A percentile compares a stretch with the other conserved stretches of the same genome.
These are phyloP conservation scores for Turritis glabra DNA, from an alignment of 345 rosid genomes.

Conservation along the genomic window DNA sequence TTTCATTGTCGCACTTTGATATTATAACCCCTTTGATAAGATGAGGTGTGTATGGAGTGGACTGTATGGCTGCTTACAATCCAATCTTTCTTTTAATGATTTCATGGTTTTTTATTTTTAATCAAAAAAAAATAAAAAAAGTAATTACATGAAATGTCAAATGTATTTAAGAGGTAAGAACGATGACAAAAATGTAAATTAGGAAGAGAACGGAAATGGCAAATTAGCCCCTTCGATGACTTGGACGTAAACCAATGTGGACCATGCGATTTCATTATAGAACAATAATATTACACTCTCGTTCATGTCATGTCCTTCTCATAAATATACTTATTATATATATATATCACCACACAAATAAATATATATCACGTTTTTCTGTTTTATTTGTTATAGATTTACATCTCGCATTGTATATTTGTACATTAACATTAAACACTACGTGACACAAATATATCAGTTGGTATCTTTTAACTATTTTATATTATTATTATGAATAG, in stretches of 20 bases:
- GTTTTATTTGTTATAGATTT: background rate
- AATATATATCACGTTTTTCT: background rate
- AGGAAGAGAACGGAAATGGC: constrained; percentile 7
- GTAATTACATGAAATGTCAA: constrained; percentile 5
- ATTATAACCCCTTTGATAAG: constrained; percentile 28
- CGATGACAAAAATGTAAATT: background rate
- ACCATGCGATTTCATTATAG: constrained; percentile 21
- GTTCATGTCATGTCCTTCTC: constrained; percentile 28
- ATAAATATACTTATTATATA: constrained; percentile 12
- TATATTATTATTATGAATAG: background rate
- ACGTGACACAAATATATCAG: background rate
- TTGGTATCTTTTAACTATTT: no score
- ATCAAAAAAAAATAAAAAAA: background rate
- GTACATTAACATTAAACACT: background rate
- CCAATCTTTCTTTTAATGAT: constrained; percentile 30
- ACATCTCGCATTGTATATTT: background rate
- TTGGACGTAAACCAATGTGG: constrained; percentile 34
- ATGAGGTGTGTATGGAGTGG: constrained; percentile 32
- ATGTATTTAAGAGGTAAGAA: constrained; percentile 17
- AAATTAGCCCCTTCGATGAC: background rate
- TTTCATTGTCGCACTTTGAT: constrained; percentile 38
- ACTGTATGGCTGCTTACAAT: constrained; percentile 34
- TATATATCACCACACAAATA: background rate
- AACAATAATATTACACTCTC: background rate
- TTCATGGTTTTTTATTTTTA: background rate